These are phyloP conservation scores for Solanum pennellii DNA, from an alignment of 257 asterid genomes.

Conservation along the genomic window DNA sequence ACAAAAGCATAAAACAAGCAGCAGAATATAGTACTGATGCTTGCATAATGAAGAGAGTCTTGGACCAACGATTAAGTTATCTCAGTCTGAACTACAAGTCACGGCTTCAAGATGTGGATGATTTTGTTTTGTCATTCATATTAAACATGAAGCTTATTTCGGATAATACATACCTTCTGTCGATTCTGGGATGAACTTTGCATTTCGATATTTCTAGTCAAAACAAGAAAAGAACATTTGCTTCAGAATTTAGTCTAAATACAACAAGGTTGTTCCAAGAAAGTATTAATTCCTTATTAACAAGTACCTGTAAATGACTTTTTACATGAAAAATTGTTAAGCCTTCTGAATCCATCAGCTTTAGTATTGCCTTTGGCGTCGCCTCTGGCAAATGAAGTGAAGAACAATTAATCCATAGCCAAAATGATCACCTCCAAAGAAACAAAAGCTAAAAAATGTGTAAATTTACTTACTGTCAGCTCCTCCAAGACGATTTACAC, in stretches of 20 bases:
- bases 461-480: conserved; percentile 61
- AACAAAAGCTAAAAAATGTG: not conserved
- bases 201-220: conserved; percentile 76
- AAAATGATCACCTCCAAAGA: not conserved
- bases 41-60: not conserved
- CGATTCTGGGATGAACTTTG: conserved; percentile 53
- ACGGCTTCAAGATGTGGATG: not conserved
- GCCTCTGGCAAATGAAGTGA: conserved; percentile 45
- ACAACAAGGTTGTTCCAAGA: not conserved
- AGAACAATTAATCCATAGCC: not conserved
- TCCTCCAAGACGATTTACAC: conserved; percentile 80
- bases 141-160: not conserved
- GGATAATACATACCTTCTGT: conserved; percentile 43
- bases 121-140: not conserved
- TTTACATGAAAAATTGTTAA: conserved; percentile 89
- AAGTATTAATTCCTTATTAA: not conserved
- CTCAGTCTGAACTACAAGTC: not conserved
- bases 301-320: conserved; percentile 82
- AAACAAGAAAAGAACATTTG: not conserved
- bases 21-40: not conserved
- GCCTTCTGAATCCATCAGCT: conserved; percentile 80
- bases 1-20: not conserved
- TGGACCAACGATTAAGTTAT: not conserved
- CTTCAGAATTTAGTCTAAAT: not conserved
- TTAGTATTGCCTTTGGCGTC: conserved; percentile 86